Base-by-base conservation (phyloP, 768 basidiomycete genomes). In the Lactifluus echinatus region DNA sequence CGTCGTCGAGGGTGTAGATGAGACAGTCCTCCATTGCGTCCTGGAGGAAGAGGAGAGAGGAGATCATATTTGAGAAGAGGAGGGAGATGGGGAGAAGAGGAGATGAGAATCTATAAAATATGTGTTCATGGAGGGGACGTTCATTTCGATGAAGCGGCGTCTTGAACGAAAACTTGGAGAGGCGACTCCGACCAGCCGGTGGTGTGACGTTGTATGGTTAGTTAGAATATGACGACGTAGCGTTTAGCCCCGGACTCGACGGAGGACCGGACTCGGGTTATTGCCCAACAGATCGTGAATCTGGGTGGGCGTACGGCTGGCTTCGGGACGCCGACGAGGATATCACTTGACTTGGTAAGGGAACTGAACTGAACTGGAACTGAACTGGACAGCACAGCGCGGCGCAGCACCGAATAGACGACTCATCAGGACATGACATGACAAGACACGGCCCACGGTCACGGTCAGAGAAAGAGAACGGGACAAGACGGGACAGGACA, bases 1-100 rank as follows among this genome's bases (percentile, higher is more conserved):
- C 53, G 57, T 57, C 59, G 8, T 76, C 66, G 21, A 78, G 81
- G 33, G 80, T 69, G 63, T 81, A 80, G 66, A 79, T 82, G 2
- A 87, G 85, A 62, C 92, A 83, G 43, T 83, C 82, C 65, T 92
- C 85, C 43, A 93, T 75, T 24, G 89, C 74, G 71, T 92, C 88
- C 58, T 79, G 80, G 60, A 55, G 56, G 61, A 53, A 43, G 57
- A 58, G 57, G 54, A 56, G 63, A 23, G 55, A 12, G 29, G 45
- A 39, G 60, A 23, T 5, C 53, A 56, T 49, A 39, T 8, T 8
- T 36, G 45, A 56, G 12, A 29, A 48, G 23, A 29, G 47, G 31
- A 26, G 47, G 37, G 29, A 44, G 57, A 50, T 19, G 42, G 26
- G 43, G 48, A 29, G 36, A 37, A 44, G 42, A 29, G 28, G 50